Conservation (phyloP, 2,329 filamentous ascomycete genomes). For the Clonostachys rosea region DNA sequence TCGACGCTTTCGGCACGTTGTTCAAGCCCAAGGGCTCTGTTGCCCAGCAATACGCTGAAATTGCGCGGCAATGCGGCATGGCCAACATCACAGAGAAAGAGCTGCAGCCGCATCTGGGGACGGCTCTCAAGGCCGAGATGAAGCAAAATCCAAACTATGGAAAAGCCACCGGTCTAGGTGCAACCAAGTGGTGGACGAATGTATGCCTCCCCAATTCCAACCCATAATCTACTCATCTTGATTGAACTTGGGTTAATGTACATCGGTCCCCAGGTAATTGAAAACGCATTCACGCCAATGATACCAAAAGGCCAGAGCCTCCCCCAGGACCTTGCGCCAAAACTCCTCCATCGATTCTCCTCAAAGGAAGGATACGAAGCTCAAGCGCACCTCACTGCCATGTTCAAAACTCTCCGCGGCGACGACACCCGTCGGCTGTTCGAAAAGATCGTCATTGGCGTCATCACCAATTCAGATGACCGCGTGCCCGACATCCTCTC, state of each 20-base stretch:
- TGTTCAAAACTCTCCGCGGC: constrained; percentile 33
- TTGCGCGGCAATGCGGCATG: constrained; percentile 46
- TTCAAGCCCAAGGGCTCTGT: constrained; percentile 48
- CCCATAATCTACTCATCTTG: too few species aligned
- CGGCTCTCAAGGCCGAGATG: constrained; percentile 42
- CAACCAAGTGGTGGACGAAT: constrained; percentile 55
- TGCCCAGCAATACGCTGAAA: constrained; percentile 45
- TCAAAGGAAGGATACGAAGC: constrained; percentile 46
- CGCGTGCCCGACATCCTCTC: constrained; percentile 49
- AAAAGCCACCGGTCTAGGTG: constrained; percentile 40
- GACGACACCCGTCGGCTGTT: constrained; percentile 13
- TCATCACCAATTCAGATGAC: constrained; percentile 61
- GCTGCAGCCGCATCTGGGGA: constrained; percentile 21
- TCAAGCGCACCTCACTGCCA: constrained; percentile 35
- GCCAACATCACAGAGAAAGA: constrained; percentile 31
- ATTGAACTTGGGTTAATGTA: too few species aligned
- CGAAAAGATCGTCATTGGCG: constrained; percentile 40
- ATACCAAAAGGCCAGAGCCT: constrained; percentile 20
- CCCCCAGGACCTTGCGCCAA: constrained; percentile 37
- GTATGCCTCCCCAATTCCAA: constrained; percentile 24
- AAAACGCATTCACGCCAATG: constrained; percentile 43
- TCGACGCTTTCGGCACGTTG: constrained; percentile 64
- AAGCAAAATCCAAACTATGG: constrained; percentile 55
- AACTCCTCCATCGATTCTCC: constrained; percentile 47
- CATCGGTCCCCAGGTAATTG: constrained; percentile 38